Evolutionary conservation across 129 eudicot genomes (phyloP), one percentile per base, ranked within the genome.

Genomic region (Pseudognaphalium luteoalbum): DNA sequence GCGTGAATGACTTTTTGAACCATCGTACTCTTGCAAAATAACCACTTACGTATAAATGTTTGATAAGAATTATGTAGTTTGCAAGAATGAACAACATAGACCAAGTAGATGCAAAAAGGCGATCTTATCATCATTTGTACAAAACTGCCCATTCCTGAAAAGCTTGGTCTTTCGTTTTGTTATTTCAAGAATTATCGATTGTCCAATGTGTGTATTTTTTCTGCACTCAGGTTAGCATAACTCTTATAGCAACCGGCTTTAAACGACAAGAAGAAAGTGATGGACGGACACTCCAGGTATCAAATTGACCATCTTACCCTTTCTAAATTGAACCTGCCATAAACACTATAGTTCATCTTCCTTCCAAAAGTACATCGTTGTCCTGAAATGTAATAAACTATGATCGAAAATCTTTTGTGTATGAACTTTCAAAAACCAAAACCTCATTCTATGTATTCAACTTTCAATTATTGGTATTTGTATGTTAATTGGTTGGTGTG

Each of bases 181-280:
- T 41, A 4, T 21, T 68, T 58, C 73, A 39, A 68, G 3, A 21
- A 2, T 41, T 29, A 50, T 70, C 1, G 19, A 6, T 16, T 3
- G 20, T 14, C 25, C 58, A 39, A 71, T 25, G 32, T 58, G 16
- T 0, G 2, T 11, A 0, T 33, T 32, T 56, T 67, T 66, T n/a
- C 33, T 51, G 52, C 34, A 60, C 30, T 75, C 87, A 91, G 99
- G 94, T 95, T 35, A 91, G 97, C 76, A 95, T 95, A 73, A 95
- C 97, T 66, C 72, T 95, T 73, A 95, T 95, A 50, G 99, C 99
- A 75, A 91, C 99, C 14, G 99, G 99, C 72, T 89, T 94, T 77
- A 95, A 91, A 73, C 92, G 93, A 44, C 96, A 87, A 81, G 97
- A 91, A 81, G 99, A 87, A 78, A 84, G 87, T 52, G 92, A 95